A percentile compares a stretch with the other conserved stretches of the same genome.
Conservation (phyloP, 2,329 filamentous ascomycete genomes). For the Epichloe brachyelytri region DNA sequence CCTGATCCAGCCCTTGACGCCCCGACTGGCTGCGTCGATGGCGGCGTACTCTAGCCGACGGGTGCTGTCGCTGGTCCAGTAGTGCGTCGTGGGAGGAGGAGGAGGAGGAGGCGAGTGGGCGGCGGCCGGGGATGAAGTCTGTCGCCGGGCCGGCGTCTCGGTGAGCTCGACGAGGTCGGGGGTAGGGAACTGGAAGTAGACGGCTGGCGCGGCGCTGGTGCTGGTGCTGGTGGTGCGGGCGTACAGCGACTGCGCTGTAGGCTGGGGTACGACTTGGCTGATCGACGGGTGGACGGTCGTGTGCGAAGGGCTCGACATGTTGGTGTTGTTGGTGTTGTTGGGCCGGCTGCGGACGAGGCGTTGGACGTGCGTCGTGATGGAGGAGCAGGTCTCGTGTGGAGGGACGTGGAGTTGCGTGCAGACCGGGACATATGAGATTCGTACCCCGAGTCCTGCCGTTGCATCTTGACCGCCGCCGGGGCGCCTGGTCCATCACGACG, state of each 20-base stretch:
- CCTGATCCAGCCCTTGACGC: conserved; percentile 47
- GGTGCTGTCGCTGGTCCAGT: conserved; percentile 54
- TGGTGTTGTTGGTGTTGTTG: conserved; percentile 10
- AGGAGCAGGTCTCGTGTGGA: conserved; percentile 14
- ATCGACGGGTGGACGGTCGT: conserved; percentile 29
- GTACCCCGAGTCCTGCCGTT: conserved; percentile 46
- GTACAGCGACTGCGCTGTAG: conserved; percentile 21
- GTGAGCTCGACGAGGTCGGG: conserved; percentile 24
- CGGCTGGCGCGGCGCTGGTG: conserved; percentile 17
- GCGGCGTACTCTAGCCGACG: conserved; percentile 52
- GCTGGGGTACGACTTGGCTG: conserved; percentile 23
- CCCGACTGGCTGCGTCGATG: conserved; percentile 48
- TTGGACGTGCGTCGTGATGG: conserved; percentile 23
- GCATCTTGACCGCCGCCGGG: conserved; percentile 29
- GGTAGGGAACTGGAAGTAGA: conserved; percentile 38
- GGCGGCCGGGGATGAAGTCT: neutral
- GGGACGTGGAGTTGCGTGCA: conserved; percentile 22
- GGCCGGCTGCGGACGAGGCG: conserved; percentile 10
- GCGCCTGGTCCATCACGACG: too few relatives aligned
- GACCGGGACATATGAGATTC: conserved; percentile 33
- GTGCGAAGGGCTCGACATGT: conserved; percentile 19
- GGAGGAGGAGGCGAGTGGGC: conserved; percentile 29
- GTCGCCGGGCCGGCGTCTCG: neutral
- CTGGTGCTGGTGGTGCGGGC: conserved; percentile 18
- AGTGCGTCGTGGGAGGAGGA: conserved; percentile 46